Conservation (phyloP, 345 rosid species). For the Dipteronia dyeriana region DNA sequence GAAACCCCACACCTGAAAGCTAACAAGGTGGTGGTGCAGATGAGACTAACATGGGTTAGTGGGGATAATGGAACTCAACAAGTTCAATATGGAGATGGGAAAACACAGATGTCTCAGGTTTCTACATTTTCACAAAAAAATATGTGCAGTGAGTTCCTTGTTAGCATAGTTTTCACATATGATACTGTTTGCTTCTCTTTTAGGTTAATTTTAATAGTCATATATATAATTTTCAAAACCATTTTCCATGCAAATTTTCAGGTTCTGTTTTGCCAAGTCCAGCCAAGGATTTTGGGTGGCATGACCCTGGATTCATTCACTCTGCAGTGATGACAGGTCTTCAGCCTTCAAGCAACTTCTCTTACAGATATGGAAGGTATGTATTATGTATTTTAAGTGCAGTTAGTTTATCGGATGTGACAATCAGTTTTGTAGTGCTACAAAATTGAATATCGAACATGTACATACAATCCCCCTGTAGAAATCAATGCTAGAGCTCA, state of each 20-base stretch:
- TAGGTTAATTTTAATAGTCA: neutral
- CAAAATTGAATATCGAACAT: neutral
- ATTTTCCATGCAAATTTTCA: neutral
- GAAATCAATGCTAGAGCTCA: neutral
- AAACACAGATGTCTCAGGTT: conserved; percentile 39
- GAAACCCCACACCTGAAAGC: too few relatives aligned
- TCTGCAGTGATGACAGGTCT: conserved; percentile 65
- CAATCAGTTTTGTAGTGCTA: too few relatives aligned
- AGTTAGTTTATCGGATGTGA: too few relatives aligned
- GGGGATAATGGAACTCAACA: conserved; percentile 54
- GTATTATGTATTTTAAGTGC: too few relatives aligned
- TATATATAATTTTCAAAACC: too few relatives aligned
- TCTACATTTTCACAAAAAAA: conserved; percentile 52
- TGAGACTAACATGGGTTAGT: conserved; percentile 74
- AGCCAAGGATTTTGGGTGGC: conserved; percentile 83
- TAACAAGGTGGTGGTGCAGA: conserved; percentile 33
- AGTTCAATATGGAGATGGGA: conserved; percentile 52
- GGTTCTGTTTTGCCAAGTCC: conserved; percentile 48
- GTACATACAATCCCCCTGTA: neutral
- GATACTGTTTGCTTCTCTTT: neutral
- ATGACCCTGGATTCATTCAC: conserved; percentile 72
- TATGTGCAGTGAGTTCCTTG: conserved; percentile 56
- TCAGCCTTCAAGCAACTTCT: conserved; percentile 41
- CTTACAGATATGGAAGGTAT: conserved; percentile 72
- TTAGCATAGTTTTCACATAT: neutral